Evolutionary conservation across 2,329 filamentous ascomycete genomes (phyloP), one percentile per base, ranked within the genome.

Genomic region (Calonectria hongkongensis): DNA sequence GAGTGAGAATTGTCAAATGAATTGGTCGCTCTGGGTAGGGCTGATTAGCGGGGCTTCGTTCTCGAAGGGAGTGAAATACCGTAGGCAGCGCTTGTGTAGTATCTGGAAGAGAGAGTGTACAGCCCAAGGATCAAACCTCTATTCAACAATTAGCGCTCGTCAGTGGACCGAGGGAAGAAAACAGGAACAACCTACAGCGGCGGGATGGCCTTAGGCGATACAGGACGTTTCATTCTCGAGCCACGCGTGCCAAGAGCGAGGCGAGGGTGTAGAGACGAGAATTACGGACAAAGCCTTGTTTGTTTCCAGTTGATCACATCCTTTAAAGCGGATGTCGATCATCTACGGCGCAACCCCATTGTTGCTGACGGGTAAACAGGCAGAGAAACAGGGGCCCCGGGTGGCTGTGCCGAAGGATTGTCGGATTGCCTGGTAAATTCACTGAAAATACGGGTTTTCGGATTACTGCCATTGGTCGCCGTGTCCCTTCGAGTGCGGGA

Each of bases 51-150:
- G 41, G 27, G 58, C 36, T 63, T 33, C 39, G 41, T 45, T 45
- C 7, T 63, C 21, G 39, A 47, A 45, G 36, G 54, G 66, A 45
- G 7, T 63, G 47, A 60, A 77, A 74, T 83, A 84, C 83, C 83
- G 72, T 84, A 85, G 21, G 83, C 81, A 48, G 83, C 81, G 72
- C 83, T 84, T 66, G 72, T 79, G 68, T 81, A 81, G 71, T 82
- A 85, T 70, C 83, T 78, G 16, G 76, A 79, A 27, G 80, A 82
- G 68, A 84, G 67, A 69, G 81, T 78, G 27, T 68, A 74, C n/a
- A 96, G 21, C 18, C 70, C 69, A 15, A 73, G 36, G 7, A 66
- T 65, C 10, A 74, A 64, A 48, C 68, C 65, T 50, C 73, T 74
- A 25, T 5, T 16, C 41, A 18, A 63, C 9, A 28, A 45, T 63